Base-by-base conservation (phyloP, 2,329 filamentous ascomycete species). In the Fusarium sp. region DNA sequence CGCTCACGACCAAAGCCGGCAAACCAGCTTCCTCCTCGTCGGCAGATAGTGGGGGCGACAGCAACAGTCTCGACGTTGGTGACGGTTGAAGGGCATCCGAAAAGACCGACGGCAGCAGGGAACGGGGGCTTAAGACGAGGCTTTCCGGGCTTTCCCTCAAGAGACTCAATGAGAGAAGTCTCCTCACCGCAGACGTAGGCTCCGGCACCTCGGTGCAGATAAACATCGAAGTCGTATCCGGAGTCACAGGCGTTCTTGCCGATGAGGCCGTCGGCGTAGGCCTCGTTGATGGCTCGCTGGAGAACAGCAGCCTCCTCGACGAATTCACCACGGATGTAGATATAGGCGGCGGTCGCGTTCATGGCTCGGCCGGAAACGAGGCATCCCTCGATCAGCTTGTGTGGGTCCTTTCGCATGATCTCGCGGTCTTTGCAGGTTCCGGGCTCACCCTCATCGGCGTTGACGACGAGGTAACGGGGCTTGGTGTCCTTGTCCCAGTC, bases 401-500 rank as follows among this genome's bases (percentile, higher is more conserved):
- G 96, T 68, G 96, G 96, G 81, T 99, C 96, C 85, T 99, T 99
- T 83, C 96, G 94, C 96, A 99, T 99, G 75, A 99, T 99, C 83
- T 99, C 96, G 79, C 96, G 92, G 82, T 99, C 96, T 86, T 99
- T 99, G 91, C 96, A 99, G 55, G 96, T 99, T 81, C 96, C 96
- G 31, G 96, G 96, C 84, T 99, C 96, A 77, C 96, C 96, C 85
- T 99, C 96, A 81, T 99, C 96, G 73, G 96, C 96, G 78, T 99
- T 99, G 84, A 99, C 94, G 66, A 99, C 95, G 57, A 99, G 87
- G 79, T 99, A 99, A 77, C 96, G 91, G 71, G 96, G 96, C 84
- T 97, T 97, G 76, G 83, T 92, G 81, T 98, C 96, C 84, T 99
- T 97, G 77, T 99, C 95, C 96, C 96, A 99, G 76, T 94, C 96